Evolutionary conservation across 1,284 basidiomycete genomes (phyloP), one percentile per base, ranked within the genome.

Genomic region (Coriolopsis trogii): DNA sequence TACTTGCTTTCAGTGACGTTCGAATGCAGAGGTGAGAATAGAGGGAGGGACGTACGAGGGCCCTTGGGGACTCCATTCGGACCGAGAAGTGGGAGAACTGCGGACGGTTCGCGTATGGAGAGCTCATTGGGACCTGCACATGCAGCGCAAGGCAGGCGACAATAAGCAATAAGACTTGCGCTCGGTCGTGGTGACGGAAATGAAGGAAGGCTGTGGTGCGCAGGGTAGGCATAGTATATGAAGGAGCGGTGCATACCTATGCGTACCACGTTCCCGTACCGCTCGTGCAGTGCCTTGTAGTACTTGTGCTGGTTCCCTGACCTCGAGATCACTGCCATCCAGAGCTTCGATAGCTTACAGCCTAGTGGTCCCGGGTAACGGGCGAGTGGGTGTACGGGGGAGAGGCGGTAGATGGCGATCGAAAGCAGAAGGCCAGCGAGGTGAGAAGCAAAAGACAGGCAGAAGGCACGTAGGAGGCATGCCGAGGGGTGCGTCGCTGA

Each of bases 341-440:
- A 64, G 15, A 65, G 51, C 41, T 63, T 64, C 1, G 68, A 60
- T 0, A 70, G 6, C 41, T 60, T 66, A 48, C 50, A 53, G 3
- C 48, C 29, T 3, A 66, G 13, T 0, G 69, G 69, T 2, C 69
- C 69, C 3, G 69, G 66, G 42, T 63, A 68, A 8, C 44, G 43
- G 4, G 64, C 58, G 15, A 71, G 63, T 1, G 68, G 67, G 41
- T 71, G 69, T 25, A 68, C 49, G 0, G 68, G 68, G 0, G 68
- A 69, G 18, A 66, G 13, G 2, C 69, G 64, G 43, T 71, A 70
- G 6, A 58, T 15, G 1, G 58, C 25, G 34, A 66, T 63, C 3
- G 63, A 62, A 4, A 41, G 64, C 56, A 15, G 70, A 62, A 1
- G 68, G 67, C 40, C 70, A 68, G 30, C 67, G 51, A 0, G 68